phyloP scores from a whole-genome alignment of 306 rosid genomes.

The Castanospermum australe region DNA sequence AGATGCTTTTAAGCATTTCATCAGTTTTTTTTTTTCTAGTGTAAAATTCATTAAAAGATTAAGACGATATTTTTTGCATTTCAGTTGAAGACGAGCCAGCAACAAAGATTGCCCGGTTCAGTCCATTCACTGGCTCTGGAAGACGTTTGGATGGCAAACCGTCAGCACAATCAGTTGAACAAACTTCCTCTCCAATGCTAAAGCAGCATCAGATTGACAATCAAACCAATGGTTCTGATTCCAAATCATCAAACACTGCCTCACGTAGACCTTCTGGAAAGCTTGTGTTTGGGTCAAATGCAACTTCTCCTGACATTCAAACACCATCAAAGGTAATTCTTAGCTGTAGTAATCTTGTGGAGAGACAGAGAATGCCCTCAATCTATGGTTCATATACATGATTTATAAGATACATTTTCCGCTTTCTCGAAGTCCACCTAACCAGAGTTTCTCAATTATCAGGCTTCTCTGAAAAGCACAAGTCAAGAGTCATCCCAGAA shows the following conservation, averaged over 20 bases:
- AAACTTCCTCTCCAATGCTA: slow-evolving; percentile 26
- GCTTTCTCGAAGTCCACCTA: neutral
- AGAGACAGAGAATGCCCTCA: neutral
- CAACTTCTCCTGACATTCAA: slow-evolving; percentile 6
- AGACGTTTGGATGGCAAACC: slow-evolving; percentile 55
- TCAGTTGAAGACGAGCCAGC: slow-evolving; percentile 48
- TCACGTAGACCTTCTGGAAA: slow-evolving; percentile 37
- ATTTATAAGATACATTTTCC: neutral
- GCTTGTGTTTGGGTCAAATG: slow-evolving; percentile 57
- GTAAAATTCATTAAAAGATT: neutral
- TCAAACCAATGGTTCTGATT: slow-evolving; percentile 27
- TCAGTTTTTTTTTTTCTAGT: neutral
- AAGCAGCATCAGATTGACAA: slow-evolving; percentile 32
- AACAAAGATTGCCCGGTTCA: slow-evolving; percentile 32
- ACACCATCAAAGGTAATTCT: slow-evolving; percentile 39
- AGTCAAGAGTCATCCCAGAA: slow-evolving; percentile 32
- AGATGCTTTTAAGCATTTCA: neutral
- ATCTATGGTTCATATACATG: neutral
- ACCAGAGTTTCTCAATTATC: neutral
- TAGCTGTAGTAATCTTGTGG: neutral
- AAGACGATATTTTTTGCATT: neutral
- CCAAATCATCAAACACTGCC: slow-evolving; percentile 28
- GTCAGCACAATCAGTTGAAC: slow-evolving; percentile 30
- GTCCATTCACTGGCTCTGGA: slow-evolving; percentile 51
- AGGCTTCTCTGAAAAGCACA: slow-evolving; percentile 26